Conservation (phyloP, 163 green algal species). For the Chlorella variabilis region DNA sequence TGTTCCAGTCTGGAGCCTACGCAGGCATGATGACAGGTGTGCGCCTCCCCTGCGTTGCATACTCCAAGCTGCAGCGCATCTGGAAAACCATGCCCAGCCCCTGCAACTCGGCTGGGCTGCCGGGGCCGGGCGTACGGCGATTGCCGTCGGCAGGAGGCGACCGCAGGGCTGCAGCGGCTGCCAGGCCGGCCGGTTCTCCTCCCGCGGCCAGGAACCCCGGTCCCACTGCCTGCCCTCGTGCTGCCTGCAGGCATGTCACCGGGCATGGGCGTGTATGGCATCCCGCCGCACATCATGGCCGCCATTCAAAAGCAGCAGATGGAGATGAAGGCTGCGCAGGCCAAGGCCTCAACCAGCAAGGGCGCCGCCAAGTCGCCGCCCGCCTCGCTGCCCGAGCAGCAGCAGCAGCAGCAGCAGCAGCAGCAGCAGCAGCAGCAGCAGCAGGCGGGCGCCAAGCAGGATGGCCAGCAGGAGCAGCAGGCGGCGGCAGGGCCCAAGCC, state of each 20-base stretch:
- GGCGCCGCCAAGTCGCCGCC: background rate
- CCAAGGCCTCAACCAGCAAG: background rate
- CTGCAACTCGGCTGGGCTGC: no score
- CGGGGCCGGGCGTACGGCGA: no score
- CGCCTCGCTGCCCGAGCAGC: background rate
- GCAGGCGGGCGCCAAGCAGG: background rate
- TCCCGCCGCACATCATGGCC: slow-evolving; percentile 20
- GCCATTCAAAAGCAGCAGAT: slow-evolving; percentile 13
- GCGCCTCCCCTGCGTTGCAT: background rate
- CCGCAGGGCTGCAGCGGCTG: background rate
- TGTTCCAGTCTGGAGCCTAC: background rate
- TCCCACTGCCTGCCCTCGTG: background rate
- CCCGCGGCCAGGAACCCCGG: no score
- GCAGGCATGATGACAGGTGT: slow-evolving; percentile 11
- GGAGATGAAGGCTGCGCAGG: background rate
- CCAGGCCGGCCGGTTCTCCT: no score
- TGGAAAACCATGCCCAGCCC: background rate
- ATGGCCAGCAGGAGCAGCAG: background rate
- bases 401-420: background rate
- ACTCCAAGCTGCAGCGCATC: background rate
- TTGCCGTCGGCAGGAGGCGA: no score
- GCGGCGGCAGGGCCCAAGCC: background rate
- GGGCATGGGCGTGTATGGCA: background rate
- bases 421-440: background rate
- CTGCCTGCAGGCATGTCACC: background rate